Evolutionary conservation across 1,284 basidiomycete species (phyloP).

Genomic region (Sanguinoderma infundibulare): DNA sequence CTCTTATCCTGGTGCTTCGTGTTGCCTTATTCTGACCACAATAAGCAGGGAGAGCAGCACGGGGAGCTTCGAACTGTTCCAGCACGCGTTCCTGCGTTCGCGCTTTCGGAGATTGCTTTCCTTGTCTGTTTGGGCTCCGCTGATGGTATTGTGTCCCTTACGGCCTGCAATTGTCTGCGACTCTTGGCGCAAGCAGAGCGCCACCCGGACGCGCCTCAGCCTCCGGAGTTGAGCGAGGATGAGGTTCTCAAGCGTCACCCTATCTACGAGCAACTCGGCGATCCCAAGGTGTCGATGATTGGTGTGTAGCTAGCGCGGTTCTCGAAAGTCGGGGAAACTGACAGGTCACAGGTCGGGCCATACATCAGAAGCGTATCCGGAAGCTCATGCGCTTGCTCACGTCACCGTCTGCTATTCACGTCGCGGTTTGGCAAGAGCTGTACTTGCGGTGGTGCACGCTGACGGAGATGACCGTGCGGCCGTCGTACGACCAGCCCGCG

Average conservation of each 20-base stretch:
- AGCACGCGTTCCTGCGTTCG: conserved; percentile 58
- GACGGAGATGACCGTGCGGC: conserved; percentile 38
- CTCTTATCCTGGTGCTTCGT: neutral
- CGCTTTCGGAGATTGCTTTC: conserved; percentile 71
- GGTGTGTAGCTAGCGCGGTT: conserved; percentile 48
- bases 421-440: conserved; percentile 84
- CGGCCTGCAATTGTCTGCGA: conserved; percentile 71
- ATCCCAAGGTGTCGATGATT: conserved; percentile 68
- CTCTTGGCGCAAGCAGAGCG: conserved; percentile 69
- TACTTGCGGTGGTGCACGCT: conserved; percentile 54
- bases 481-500: conserved; percentile 30
- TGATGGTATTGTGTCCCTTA: conserved; percentile 64
- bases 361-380: conserved; percentile 81
- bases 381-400: conserved; percentile 70
- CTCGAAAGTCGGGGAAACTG: neutral
- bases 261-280: conserved; percentile 78
- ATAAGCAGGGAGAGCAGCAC: neutral
- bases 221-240: conserved; percentile 55
- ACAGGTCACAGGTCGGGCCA: conserved; percentile 56
- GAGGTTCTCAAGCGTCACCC: conserved; percentile 69
- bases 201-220: conserved; percentile 56
- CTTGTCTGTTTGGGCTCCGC: conserved; percentile 72
- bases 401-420: conserved; percentile 64
- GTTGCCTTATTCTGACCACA: neutral
- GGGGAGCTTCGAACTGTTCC: conserved; percentile 21